Evolutionary conservation across 2,329 filamentous ascomycete species (phyloP).

Genomic region (Calonectria pseudoreteaudii): DNA sequence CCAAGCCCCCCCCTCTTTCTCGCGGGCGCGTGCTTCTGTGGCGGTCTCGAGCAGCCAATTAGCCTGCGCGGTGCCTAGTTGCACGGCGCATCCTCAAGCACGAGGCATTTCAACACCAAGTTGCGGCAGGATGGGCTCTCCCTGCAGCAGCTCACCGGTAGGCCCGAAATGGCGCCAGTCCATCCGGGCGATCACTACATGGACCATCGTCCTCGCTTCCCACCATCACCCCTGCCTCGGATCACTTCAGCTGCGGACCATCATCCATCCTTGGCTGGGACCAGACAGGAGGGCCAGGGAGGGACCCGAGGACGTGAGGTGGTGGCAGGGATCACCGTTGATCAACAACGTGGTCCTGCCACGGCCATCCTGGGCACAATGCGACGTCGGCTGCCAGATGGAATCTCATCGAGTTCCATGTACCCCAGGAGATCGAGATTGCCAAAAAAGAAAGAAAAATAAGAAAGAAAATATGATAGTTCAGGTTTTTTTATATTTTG

Average conservation of each 20-base stretch:
- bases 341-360: neutral
- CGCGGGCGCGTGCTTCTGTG: neutral
- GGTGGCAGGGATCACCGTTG: neutral
- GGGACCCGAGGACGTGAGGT: neutral
- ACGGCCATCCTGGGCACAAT: neutral
- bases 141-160: slow-evolving; percentile 4
- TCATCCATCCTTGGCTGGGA: neutral
- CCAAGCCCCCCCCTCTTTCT: no score
- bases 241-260: neutral
- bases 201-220: neutral
- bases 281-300: neutral
- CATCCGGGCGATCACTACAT: neutral
- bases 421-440: slow-evolving; percentile 15
- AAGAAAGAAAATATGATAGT: neutral
- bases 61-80: neutral
- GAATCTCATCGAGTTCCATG: slow-evolving; percentile 10
- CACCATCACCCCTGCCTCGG: neutral
- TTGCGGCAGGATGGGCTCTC: neutral
- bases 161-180: neutral
- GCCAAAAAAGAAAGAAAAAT: slow-evolving; percentile 1
- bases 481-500: neutral
- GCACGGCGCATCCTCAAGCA: slow-evolving; percentile 2
- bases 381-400: slow-evolving; percentile 11
- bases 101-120: neutral
- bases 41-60: neutral